Percentiles rank a stretch among this genome's conserved stretches.
Conservation (phyloP, 75 land plant species). For the Cupressus sempervirens region DNA sequence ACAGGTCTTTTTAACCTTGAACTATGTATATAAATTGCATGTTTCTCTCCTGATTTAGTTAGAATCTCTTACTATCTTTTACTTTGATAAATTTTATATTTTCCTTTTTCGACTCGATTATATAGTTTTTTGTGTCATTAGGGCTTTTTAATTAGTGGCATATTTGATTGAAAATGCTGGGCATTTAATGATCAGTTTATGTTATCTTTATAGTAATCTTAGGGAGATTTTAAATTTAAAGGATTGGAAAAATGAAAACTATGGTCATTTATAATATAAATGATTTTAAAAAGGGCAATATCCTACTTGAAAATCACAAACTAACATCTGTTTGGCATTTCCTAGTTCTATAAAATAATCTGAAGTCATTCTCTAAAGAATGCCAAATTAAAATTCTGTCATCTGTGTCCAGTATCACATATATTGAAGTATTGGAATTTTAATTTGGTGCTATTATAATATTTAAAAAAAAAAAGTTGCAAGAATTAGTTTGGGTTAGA, state of each 20-base stretch:
- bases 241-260: not conserved
- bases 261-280: not conserved
- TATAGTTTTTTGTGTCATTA: not conserved
- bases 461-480: too few species aligned
- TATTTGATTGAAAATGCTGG: not conserved
- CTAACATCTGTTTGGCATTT: not conserved
- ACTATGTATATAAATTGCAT: constrained; percentile 4
- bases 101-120: not conserved
- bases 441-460: not conserved
- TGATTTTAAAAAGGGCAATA: not conserved
- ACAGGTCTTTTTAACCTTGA: constrained; percentile 45
- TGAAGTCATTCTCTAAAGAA: not conserved
- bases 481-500: not conserved
- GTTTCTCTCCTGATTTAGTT: not conserved
- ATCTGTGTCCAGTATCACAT: not conserved
- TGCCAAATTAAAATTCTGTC: not conserved
- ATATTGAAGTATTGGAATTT: not conserved
- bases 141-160: not conserved
- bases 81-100: not conserved
- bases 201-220: not conserved
- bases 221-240: not conserved
- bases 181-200: not conserved
- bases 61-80: constrained; percentile 8
- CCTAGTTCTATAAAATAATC: not conserved
- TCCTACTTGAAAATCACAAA: not conserved